Evolutionary conservation across 139 green algal species (phyloP), one percentile per base, ranked within the genome.

Genomic region (Limnomonas spitsbergensis): DNA sequence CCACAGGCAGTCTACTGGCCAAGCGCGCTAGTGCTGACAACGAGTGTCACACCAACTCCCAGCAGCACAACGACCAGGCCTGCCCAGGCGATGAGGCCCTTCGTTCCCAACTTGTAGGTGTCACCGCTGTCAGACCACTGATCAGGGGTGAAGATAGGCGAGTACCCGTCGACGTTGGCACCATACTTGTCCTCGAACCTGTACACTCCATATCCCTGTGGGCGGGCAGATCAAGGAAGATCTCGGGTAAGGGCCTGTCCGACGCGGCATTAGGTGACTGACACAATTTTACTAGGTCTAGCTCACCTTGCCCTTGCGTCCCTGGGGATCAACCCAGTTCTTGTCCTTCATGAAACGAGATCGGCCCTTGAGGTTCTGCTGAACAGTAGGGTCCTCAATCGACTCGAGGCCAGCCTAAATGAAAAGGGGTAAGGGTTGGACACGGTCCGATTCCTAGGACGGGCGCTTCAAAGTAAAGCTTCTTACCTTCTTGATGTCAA

Each of bases 161-260:
- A 95, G 93, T 98, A 98, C 77, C 93, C 94, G 73, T 98, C 94
- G 14, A 98, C 94, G 86, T 98, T 98, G 73, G 91, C 93, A 42
- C 94, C 94, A 42, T 98, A 98, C 93, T 98, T 98, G 81, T 91
- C 79, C 0, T 84, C 81, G 78, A 94, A 98, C 39, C 81, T 82
- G 93, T 95, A 98, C 53, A 98, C 94, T 40, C 94, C 94, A 38
- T 88, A 90, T 80, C 94, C 92, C 93, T 96, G 80, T 9, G 29
- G 20, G 47, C 14, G 47, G 20, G 47, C 14, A 61, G 20, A 61
- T 20, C 14, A 61, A 61, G 47, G 20, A 29, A 29, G 20, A 61
- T 29, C 47, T 61, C 14, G 47, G 47, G 20, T 61, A 61, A 14
- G 47, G 47, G 20, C 14, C 47, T n/a, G n/a, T n/a, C n/a, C n/a